phyloP scores from a whole-genome alignment of 2,329 filamentous ascomycete species.

The Fusarium sp. region DNA sequence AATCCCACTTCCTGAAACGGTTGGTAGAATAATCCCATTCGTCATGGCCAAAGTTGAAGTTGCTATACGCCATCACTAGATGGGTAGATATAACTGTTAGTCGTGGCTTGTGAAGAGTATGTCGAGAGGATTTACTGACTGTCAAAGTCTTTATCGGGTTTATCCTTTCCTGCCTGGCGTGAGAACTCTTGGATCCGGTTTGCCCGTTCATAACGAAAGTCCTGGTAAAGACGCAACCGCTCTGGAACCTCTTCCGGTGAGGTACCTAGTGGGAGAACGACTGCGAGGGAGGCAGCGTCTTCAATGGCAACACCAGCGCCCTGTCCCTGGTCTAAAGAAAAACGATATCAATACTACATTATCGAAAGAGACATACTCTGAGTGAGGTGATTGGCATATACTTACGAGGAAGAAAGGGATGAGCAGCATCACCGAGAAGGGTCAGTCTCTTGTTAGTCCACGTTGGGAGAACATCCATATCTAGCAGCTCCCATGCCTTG shows the following conservation, averaged over 20 bases:
- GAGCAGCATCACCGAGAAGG: conserved; percentile 73
- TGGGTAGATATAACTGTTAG: neutral
- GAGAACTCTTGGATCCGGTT: conserved; percentile 67
- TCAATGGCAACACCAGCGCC: conserved; percentile 73
- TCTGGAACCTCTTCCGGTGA: conserved; percentile 58
- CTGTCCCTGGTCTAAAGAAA: conserved; percentile 33
- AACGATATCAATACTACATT: accelerated
- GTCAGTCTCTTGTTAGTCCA: conserved; percentile 68
- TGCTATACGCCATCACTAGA: conserved; percentile 30
- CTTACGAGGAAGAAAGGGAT: conserved; percentile 68
- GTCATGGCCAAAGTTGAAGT: conserved; percentile 35
- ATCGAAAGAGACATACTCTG: accelerated
- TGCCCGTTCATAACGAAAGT: conserved; percentile 66
- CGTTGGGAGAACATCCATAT: conserved; percentile 66
- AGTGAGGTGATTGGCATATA: accelerated
- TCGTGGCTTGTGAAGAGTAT: accelerated
- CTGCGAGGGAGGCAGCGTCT: conserved; percentile 68
- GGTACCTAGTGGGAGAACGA: conserved; percentile 62
- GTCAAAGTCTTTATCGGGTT: conserved; percentile 19
- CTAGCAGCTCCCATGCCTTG: conserved; percentile 68
- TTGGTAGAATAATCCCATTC: conserved; percentile 31
- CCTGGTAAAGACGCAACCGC: conserved; percentile 67
- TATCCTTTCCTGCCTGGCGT: conserved; percentile 56
- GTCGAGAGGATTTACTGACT: neutral
- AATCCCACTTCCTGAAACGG: conserved; percentile 24